Evolutionary conservation across 768 basidiomycete genomes (phyloP).

Genomic region (Russula griseocarnosa): DNA sequence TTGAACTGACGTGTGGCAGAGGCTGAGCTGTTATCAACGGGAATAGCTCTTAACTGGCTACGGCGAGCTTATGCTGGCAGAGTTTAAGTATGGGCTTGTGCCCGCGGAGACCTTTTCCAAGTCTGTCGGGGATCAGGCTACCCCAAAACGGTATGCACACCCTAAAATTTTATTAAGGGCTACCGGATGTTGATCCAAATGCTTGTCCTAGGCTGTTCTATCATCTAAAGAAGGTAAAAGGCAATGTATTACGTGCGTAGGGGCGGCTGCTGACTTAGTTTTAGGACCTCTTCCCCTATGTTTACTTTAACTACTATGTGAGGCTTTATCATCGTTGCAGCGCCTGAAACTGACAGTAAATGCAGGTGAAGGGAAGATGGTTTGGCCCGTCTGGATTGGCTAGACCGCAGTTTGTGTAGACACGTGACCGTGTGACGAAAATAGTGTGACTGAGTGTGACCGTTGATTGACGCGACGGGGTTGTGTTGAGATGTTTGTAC

Average conservation of each 20-base stretch:
- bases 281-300: constrained; percentile 38
- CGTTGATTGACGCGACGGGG: constrained; percentile 18
- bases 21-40: constrained; percentile 3
- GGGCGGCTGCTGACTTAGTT: neutral
- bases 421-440: constrained; percentile 15
- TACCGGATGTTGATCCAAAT: neutral
- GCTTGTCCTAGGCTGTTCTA: constrained; percentile 39
- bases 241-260: neutral
- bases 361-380: constrained; percentile 35
- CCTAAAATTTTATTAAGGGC: neutral
- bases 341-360: neutral
- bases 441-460: constrained; percentile 20
- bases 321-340: neutral
- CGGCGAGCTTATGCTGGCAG: constrained; percentile 79
- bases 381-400: constrained; percentile 33
- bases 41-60: constrained; percentile 73
- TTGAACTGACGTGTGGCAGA: constrained; percentile 6
- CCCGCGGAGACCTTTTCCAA: constrained; percentile 81
- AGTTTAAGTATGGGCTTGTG: constrained; percentile 89
- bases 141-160: constrained; percentile 58
- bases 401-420: constrained; percentile 27
- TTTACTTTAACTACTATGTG: constrained; percentile 34
- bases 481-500: constrained; percentile 10
- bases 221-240: constrained; percentile 41
- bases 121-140: constrained; percentile 69